Percentiles rank a stretch among this genome's conserved stretches.
These are phyloP conservation scores for Fraxinus angustifolia DNA, from an alignment of 305 asterid species.

Conservation along the genomic window DNA sequence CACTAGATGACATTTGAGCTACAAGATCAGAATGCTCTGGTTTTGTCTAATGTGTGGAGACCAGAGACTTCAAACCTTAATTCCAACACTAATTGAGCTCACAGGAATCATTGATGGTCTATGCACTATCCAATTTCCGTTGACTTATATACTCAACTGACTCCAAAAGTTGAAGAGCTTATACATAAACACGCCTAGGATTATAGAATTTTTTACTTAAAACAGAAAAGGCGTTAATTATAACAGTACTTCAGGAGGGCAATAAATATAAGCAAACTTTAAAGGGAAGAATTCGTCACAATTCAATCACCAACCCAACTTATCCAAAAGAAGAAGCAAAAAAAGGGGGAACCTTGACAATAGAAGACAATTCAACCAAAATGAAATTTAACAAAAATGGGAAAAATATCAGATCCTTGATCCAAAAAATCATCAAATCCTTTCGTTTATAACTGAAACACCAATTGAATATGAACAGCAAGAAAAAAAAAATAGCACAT, in stretches of 20 bases:
- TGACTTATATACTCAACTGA: neutral
- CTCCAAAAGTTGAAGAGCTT: constrained; percentile 5
- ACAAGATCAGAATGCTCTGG: neutral
- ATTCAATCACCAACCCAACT: constrained; percentile 10
- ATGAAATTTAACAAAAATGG: constrained; percentile 2
- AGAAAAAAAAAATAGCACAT: constrained; percentile 8
- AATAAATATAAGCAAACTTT: neutral
- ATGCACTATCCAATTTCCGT: neutral
- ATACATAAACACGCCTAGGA: neutral
- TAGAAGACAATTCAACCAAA: neutral
- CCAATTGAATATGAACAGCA: neutral
- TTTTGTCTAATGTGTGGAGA: neutral
- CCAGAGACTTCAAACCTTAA: neutral
- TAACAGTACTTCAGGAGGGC: neutral
- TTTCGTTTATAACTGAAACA: neutral
- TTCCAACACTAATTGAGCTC: neutral
- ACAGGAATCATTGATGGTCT: neutral
- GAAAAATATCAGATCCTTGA: neutral
- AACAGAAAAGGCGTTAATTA: neutral
- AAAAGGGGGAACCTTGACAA: neutral
- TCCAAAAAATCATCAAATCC: constrained; percentile 11
- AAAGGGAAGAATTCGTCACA: neutral
- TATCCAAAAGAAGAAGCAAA: constrained; percentile 3
- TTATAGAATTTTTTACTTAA: neutral
- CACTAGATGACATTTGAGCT: constrained; percentile 3